Evolutionary conservation across 2,329 filamentous ascomycete species (phyloP).

Genomic region (Didymella exigua): DNA sequence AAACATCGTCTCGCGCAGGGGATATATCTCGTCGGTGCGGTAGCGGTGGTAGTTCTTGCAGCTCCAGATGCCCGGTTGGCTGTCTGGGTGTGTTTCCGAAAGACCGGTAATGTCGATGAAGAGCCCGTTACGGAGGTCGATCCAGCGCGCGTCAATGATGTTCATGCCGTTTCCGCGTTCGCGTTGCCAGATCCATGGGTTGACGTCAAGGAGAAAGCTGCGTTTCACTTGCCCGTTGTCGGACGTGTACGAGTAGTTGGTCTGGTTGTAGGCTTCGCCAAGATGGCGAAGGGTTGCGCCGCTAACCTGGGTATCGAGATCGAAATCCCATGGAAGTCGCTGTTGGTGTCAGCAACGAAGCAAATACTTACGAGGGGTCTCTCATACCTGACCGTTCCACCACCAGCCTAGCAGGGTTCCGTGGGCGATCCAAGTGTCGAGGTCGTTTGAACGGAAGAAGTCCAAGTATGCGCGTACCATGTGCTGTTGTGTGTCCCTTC

Average conservation of each 20-base stretch:
- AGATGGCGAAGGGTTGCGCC: conserved; percentile 69
- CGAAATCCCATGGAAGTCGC: conserved; percentile 83
- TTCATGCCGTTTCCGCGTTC: conserved; percentile 71
- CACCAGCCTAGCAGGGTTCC: conserved; percentile 86
- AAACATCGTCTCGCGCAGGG: conserved; percentile 73
- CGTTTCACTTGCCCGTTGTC: conserved; percentile 49
- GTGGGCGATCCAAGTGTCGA: conserved; percentile 87
- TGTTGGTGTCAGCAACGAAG: conserved; percentile 41
- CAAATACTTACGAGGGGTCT: neutral
- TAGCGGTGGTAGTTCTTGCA: conserved; percentile 84
- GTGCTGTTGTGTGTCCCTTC: conserved; percentile 68
- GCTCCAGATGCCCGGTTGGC: conserved; percentile 69
- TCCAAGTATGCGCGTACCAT: conserved; percentile 76
- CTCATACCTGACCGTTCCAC: conserved; percentile 73
- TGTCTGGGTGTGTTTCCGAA: conserved; percentile 66
- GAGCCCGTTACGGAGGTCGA: conserved; percentile 75
- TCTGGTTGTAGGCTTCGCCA: conserved; percentile 70
- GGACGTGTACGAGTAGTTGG: conserved; percentile 56
- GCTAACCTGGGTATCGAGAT: conserved; percentile 80
- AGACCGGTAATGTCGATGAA: conserved; percentile 85
- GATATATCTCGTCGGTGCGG: conserved; percentile 72
- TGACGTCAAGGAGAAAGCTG: conserved; percentile 76
- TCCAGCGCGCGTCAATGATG: conserved; percentile 84
- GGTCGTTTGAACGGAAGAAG: conserved; percentile 65
- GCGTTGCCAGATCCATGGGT: conserved; percentile 69